Evolutionary conservation across 1,139 yeast genomes (phyloP).

Genomic region (Yamadazyma siamensis): DNA sequence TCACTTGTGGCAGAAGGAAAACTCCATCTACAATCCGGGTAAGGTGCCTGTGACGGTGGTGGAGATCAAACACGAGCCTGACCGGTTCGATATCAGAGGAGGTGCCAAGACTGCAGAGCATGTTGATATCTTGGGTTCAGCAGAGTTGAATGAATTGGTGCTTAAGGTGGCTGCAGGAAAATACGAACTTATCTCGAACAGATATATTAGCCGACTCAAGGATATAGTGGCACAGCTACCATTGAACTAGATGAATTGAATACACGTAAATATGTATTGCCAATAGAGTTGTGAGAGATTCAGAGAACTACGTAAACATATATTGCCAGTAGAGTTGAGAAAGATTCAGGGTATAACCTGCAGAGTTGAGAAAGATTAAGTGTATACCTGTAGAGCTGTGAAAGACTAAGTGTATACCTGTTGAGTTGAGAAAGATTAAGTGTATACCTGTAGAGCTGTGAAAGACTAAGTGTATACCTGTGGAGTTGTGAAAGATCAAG

Average conservation of each 20-base stretch:
- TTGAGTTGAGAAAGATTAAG: no score
- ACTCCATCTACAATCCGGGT: conserved; percentile 80
- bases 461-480: no score
- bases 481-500: no score
- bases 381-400: no score
- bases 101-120: conserved; percentile 98
- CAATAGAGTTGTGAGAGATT: neutral
- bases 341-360: no score
- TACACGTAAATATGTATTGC: neutral
- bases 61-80: conserved; percentile 92
- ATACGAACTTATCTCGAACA: conserved; percentile 63
- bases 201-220: conserved; percentile 56
- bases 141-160: conserved; percentile 83
- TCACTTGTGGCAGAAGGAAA: conserved; percentile 80
- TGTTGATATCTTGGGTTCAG: conserved; percentile 92
- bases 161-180: conserved; percentile 79
- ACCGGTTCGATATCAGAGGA: conserved; percentile 88
- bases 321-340: no score
- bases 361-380: no score
- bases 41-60: conserved; percentile 69
- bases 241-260: conserved; percentile 2
- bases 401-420: no score
- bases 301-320: no score
- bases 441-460: no score
- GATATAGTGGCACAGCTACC: conserved; percentile 50